A percentile compares a stretch with the other conserved stretches of the same genome.
Evolutionary conservation across 1,284 basidiomycete genomes (phyloP).

Genomic region (Singerocomus inundabilis): DNA sequence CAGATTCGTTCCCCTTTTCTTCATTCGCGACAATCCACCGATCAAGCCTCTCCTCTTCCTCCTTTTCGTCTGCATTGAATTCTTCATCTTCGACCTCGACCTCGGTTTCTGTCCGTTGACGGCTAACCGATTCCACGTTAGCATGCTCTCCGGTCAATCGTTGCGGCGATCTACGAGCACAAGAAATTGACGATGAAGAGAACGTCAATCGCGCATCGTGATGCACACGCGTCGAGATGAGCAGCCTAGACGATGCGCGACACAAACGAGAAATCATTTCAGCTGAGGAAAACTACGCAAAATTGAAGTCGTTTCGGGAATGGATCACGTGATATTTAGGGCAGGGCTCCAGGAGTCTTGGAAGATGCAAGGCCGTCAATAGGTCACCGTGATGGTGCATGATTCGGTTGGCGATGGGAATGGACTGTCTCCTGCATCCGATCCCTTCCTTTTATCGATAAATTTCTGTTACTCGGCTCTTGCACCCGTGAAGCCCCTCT

Average conservation of each 20-base stretch:
- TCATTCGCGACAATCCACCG: slow-evolving; percentile 11
- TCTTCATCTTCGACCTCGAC: slow-evolving; percentile 6
- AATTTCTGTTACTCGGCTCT: slow-evolving; percentile 57
- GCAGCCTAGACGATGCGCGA: slow-evolving; percentile 11
- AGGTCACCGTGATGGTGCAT: slow-evolving; percentile 1
- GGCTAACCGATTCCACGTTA: background rate
- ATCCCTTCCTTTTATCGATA: slow-evolving; percentile 37
- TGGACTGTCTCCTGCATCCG: background rate
- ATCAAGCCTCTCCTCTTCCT: slow-evolving; percentile 12
- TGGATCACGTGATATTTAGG: slow-evolving; percentile 30
- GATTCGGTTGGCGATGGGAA: slow-evolving; percentile 1
- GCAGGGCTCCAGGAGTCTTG: background rate
- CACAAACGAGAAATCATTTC: slow-evolving; percentile 27
- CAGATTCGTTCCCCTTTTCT: slow-evolving; percentile 17
- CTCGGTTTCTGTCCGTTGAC: slow-evolving; percentile 5
- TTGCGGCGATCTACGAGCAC: slow-evolving; percentile 11
- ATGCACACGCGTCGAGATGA: slow-evolving; percentile 8
- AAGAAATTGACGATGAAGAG: slow-evolving; percentile 18
- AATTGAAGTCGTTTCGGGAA: slow-evolving; percentile 14
- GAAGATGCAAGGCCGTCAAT: no score
- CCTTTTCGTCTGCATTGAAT: slow-evolving; percentile 3
- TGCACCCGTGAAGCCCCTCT: slow-evolving; percentile 40
- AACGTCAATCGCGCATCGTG: slow-evolving; percentile 16
- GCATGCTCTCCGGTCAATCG: slow-evolving; percentile 6
- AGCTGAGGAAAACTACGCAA: slow-evolving; percentile 9